phyloP scores from a whole-genome alignment of 1,284 basidiomycete genomes.

The Ceratobasidium sp. region DNA sequence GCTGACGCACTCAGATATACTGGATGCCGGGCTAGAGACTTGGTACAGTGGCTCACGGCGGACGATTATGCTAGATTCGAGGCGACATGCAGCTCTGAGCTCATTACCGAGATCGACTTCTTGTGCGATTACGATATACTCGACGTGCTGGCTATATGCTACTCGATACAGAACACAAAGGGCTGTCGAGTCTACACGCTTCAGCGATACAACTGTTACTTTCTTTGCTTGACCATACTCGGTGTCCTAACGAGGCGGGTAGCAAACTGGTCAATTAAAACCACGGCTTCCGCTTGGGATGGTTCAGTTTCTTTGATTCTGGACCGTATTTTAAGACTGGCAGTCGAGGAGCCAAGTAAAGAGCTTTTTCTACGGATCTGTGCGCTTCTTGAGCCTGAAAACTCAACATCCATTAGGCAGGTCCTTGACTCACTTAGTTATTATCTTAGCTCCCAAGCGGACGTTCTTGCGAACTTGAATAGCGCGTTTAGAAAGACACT shows the following conservation, averaged over 20 bases:
- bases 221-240: neutral
- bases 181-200: neutral
- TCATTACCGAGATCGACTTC: neutral
- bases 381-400: too few relatives aligned
- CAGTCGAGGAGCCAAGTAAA: too few relatives aligned
- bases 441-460: too few relatives aligned
- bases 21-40: neutral
- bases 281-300: neutral
- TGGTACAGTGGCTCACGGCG: neutral
- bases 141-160: conserved; percentile 11
- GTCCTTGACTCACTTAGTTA: too few relatives aligned
- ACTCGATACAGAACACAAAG: conserved; percentile 4
- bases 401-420: too few relatives aligned
- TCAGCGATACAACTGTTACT: too few relatives aligned
- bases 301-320: too few relatives aligned
- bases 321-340: too few relatives aligned
- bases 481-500: too few relatives aligned
- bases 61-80: neutral
- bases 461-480: too few relatives aligned
- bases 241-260: neutral
- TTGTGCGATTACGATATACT: neutral
- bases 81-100: neutral
- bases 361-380: too few relatives aligned
- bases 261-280: neutral
- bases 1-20: neutral